Evolutionary conservation across 495 filamentous ascomycete genomes (phyloP).

Genomic region (Penicillium herquei): DNA sequence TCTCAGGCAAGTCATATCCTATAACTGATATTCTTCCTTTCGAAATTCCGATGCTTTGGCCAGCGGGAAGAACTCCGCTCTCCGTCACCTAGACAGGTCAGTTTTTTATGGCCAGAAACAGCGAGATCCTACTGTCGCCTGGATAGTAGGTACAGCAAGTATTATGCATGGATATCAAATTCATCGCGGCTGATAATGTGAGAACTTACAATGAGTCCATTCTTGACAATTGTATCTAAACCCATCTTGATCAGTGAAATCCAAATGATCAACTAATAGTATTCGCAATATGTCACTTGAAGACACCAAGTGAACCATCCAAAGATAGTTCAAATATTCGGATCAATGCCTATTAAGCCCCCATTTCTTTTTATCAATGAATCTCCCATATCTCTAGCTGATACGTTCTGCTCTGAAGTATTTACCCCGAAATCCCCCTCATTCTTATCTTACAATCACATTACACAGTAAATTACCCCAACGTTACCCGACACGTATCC

Average conservation of each 20-base stretch:
- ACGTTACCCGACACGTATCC: background rate
- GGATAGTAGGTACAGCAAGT: too few relatives aligned
- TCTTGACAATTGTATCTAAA: conserved; percentile 5
- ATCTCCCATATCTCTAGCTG: background rate
- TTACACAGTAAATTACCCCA: background rate
- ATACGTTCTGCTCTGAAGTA: background rate
- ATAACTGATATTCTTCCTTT: conserved; percentile 5
- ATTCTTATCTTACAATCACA: background rate
- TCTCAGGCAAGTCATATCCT: conserved; percentile 3
- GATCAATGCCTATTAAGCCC: background rate
- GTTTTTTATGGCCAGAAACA: background rate
- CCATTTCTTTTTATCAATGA: background rate
- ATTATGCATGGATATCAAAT: too few relatives aligned
- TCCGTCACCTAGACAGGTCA: conserved; percentile 2
- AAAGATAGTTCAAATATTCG: background rate
- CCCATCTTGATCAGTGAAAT: too few relatives aligned
- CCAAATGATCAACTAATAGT: too few relatives aligned
- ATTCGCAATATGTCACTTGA: too few relatives aligned
- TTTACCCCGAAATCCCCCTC: background rate
- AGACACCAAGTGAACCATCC: too few relatives aligned
- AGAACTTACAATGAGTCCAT: conserved; percentile 4
- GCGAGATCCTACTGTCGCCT: too few relatives aligned
- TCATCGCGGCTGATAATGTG: background rate
- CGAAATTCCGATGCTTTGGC: conserved; percentile 6
- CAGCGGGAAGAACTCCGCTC: conserved; percentile 4